A percentile compares a stretch with the other conserved stretches of the same genome.
Conservation (phyloP, 345 rosid genomes). For the Kandelia obovata region DNA sequence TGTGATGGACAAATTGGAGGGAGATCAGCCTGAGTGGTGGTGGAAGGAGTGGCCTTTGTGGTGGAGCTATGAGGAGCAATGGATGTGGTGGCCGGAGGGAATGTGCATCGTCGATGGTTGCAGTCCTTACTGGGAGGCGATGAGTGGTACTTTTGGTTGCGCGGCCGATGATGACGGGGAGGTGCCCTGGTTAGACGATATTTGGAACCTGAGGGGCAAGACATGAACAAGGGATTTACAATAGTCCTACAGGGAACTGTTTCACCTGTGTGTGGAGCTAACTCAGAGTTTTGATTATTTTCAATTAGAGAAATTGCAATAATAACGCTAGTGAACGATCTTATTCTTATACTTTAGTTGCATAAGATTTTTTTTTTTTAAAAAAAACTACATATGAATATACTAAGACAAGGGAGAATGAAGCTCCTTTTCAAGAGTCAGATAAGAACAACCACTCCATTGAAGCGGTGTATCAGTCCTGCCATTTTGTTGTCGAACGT, state of each 20-base stretch:
- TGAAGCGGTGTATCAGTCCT: too few relatives aligned
- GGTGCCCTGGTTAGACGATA: background rate
- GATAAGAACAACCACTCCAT: too few relatives aligned
- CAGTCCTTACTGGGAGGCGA: background rate
- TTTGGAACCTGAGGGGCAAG: background rate
- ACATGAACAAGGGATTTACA: background rate
- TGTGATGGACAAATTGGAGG: slow-evolving; percentile 4
- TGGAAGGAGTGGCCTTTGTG: slow-evolving; percentile 10
- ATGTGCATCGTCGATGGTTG: background rate
- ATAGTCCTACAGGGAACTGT: background rate
- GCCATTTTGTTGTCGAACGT: too few relatives aligned
- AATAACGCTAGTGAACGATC: too few relatives aligned
- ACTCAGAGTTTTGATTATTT: too few relatives aligned
- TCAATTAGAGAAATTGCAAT: too few relatives aligned
- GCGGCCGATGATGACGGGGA: background rate
- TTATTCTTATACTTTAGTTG: too few relatives aligned
- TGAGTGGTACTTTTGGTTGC: background rate
- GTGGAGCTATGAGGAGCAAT: slow-evolving; percentile 8
- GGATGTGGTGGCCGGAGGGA: background rate
- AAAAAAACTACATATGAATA: too few relatives aligned
- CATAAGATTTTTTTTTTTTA: too few relatives aligned
- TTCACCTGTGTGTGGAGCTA: too few relatives aligned
- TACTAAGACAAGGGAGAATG: too few relatives aligned
- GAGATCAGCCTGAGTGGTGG: background rate
- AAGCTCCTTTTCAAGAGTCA: too few relatives aligned